Evolutionary conservation across 2,329 filamentous ascomycete species (phyloP).

Genomic region (Lizonia empirigonia): DNA sequence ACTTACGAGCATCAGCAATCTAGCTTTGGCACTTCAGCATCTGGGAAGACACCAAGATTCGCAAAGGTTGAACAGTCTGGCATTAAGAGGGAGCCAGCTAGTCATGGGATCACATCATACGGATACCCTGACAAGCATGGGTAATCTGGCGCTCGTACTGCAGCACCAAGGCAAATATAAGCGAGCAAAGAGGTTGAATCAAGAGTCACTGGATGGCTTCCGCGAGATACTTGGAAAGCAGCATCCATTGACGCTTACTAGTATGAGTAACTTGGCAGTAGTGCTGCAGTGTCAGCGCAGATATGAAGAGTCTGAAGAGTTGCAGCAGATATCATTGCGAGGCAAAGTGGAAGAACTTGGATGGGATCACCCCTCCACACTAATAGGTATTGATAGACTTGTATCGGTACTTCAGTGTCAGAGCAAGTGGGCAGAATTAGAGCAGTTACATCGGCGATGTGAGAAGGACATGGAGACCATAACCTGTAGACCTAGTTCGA

Average conservation of each 20-base stretch:
- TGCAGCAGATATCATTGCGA: not conserved
- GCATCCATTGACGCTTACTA: not conserved
- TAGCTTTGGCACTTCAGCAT: not conserved
- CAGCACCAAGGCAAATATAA: not conserved
- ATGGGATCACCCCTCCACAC: not conserved
- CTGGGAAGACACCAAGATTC: not conserved
- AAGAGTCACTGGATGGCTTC: not conserved
- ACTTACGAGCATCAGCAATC: not conserved
- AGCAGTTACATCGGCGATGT: no score
- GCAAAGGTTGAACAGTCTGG: not conserved
- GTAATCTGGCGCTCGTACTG: not conserved
- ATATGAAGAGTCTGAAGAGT: not conserved
- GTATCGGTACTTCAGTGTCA: not conserved
- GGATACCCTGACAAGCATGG: not conserved
- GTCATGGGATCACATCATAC: not conserved
- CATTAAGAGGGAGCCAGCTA: not conserved
- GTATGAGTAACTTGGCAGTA: not conserved
- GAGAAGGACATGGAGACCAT: no score
- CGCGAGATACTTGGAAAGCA: not conserved
- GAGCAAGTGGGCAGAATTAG: not conserved
- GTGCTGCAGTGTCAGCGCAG: not conserved
- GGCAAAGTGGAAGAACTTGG: not conserved
- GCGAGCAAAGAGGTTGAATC: not conserved
- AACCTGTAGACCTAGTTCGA: no score
- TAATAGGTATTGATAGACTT: not conserved